These are phyloP conservation scores for Penstemon davidsonii DNA, from an alignment of 257 asterid species.

Conservation along the genomic window DNA sequence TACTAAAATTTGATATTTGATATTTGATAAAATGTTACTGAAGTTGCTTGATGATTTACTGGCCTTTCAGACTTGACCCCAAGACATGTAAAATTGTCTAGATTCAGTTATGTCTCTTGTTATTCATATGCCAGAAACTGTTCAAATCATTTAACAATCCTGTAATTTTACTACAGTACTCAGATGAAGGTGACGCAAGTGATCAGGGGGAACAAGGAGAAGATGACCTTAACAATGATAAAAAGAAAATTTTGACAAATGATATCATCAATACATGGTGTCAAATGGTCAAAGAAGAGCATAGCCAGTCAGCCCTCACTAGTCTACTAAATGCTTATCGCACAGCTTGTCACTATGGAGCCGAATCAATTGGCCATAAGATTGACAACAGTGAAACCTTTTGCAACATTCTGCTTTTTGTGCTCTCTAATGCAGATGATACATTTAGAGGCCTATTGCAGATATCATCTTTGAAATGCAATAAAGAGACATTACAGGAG, in stretches of 20 bases:
- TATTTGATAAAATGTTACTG: constrained; percentile 5
- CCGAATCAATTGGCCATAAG: constrained; percentile 56
- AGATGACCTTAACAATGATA: constrained; percentile 37
- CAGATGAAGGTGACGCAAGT: constrained; percentile 72
- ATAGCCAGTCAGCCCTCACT: constrained; percentile 51
- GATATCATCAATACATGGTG: constrained; percentile 56
- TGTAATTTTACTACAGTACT: constrained; percentile 42
- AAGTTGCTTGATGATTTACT: constrained; percentile 20
- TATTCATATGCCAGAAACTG: neutral
- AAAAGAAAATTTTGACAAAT: constrained; percentile 51
- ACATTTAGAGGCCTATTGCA: constrained; percentile 60
- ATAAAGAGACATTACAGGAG: constrained; percentile 52
- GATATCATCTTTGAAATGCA: constrained; percentile 50
- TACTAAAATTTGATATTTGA: neutral
- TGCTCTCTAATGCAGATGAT: constrained; percentile 71
- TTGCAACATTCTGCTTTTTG: constrained; percentile 53
- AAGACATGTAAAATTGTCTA: constrained; percentile 6
- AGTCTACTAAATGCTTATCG: constrained; percentile 88
- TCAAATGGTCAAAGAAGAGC: constrained; percentile 55
- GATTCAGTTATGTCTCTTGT: constrained; percentile 2
- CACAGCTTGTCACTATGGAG: constrained; percentile 87
- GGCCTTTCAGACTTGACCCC: constrained; percentile 4
- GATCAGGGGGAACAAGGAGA: constrained; percentile 48
- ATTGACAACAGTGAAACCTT: constrained; percentile 70
- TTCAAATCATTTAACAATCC: constrained; percentile 2